Evolutionary conservation across 139 green algal genomes (phyloP), one percentile per base, ranked within the genome.

Genomic region (Raphidocelis subcapitata): DNA sequence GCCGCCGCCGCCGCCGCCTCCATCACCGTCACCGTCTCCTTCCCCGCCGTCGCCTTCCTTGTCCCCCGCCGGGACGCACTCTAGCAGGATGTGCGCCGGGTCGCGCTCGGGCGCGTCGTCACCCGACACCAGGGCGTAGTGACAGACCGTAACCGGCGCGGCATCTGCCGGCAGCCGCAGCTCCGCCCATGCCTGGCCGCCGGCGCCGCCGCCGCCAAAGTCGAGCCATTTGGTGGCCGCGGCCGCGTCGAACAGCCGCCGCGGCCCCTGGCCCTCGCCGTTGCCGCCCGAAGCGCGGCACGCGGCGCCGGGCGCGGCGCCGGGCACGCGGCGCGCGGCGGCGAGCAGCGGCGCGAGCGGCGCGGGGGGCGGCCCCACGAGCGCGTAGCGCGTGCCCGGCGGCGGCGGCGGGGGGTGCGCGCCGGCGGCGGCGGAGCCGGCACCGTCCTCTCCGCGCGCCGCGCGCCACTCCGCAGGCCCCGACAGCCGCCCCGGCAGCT

Each of bases 181-280:
- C 78, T 94, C 86, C 23, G 93, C 64, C 89, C 87, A 95, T 0
- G 80, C 69, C 5, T 21, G 44, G 36, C 87, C 81, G 3, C 69
- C 46, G 3, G 47, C 2, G 12, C 78, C 79, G 41, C 71, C 77
- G 26, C 81, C 87, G 21, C 85, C 88, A 79, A 95, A 96, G 72
- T 95, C 90, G 24, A 96, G 82, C 91, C 91, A 96, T 69, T 96
- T 96, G 62, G 73, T 92, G 46, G 36, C 26, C 0, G 36, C 2
- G 23, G 56, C 55, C 31, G 70, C 76, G 23, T 69, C 70, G 36
- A 75, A 75, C 12, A 65, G 16, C 35, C 52, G 24, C 37, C 41
- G 54, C 29, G 66, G 63, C 29, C 59, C 67, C 51, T 76, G 51
- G 3, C 14, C 12, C 16, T 35, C n/a, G 20, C 52, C 49, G 61